phyloP scores from a whole-genome alignment of 2,329 filamentous ascomycete species.

The Epichloe coenophiala region DNA sequence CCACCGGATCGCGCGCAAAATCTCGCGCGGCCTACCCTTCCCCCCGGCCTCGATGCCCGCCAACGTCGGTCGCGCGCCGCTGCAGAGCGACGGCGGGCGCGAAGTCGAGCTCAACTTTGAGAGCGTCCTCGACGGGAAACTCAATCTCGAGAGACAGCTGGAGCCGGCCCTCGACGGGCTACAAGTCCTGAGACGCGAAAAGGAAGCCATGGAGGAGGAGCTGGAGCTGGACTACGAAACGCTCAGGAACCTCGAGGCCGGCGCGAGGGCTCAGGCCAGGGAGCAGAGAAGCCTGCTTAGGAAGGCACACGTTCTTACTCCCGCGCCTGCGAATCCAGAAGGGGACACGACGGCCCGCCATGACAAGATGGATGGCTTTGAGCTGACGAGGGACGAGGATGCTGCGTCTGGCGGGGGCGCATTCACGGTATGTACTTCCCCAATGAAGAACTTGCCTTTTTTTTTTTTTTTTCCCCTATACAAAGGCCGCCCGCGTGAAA shows the following conservation, averaged over 20 bases:
- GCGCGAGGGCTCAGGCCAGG: constrained; percentile 40
- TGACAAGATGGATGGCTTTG: constrained; percentile 2
- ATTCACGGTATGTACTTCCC: constrained; percentile 8
- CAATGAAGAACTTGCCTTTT: too few species aligned
- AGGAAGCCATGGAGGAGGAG: constrained; percentile 39
- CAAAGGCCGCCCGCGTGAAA: too few species aligned
- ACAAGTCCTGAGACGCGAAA: constrained; percentile 44
- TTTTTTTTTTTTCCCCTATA: background rate
- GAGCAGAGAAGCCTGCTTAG: constrained; percentile 35
- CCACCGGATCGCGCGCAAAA: constrained; percentile 41
- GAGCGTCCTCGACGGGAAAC: constrained; percentile 45
- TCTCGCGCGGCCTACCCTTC: constrained; percentile 51
- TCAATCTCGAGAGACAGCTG: constrained; percentile 42
- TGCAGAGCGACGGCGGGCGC: constrained; percentile 26
- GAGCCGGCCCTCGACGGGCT: constrained; percentile 50
- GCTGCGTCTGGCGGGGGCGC: background rate
- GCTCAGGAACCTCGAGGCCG: constrained; percentile 37
- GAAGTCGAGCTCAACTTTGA: constrained; percentile 54
- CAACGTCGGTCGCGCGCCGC: constrained; percentile 5
- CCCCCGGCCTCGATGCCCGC: constrained; percentile 37
- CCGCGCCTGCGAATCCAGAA: constrained; percentile 16
- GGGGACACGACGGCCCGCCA: background rate
- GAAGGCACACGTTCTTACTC: constrained; percentile 37
- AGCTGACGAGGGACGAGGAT: constrained; percentile 2
- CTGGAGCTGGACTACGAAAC: constrained; percentile 41